Percentiles rank a stretch among this genome's conserved stretches.
Evolutionary conservation across 306 rosid genomes (phyloP).

Genomic region (Rosa lucieae): DNA sequence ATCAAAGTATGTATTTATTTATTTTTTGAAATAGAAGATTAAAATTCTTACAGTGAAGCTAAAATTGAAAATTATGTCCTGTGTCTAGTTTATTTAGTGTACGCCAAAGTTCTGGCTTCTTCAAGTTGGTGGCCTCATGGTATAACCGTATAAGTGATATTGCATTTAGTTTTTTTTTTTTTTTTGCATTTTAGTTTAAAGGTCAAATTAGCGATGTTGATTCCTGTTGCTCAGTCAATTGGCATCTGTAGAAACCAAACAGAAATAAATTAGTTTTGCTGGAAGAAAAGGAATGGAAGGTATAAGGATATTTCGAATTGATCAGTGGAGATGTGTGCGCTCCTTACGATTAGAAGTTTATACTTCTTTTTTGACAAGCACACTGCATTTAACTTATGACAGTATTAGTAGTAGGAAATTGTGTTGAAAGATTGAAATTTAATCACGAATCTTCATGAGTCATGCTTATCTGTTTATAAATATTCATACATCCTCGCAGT

Average conservation of each 20-base stretch:
- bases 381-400: neutral
- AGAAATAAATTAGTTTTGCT: no score
- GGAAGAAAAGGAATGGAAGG: constrained; percentile 18
- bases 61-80: neutral
- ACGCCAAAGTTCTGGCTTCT: constrained; percentile 6
- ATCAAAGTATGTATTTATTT: constrained; percentile 53
- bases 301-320: neutral
- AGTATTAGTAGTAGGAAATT: neutral
- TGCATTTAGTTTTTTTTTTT: neutral
- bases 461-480: neutral
- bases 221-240: neutral
- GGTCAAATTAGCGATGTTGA: neutral
- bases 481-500: neutral
- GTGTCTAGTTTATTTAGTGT: neutral
- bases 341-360: neutral
- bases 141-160: neutral
- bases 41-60: neutral
- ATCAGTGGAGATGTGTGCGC: neutral
- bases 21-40: neutral
- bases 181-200: constrained; percentile 14
- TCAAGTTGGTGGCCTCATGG: constrained; percentile 20
- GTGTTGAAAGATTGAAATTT: neutral
- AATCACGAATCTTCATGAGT: neutral
- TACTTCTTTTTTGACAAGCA: neutral
- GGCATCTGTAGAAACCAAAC: neutral